phyloP scores from a whole-genome alignment of 495 filamentous ascomycete species.

The Tuber microsphaerosporum region DNA sequence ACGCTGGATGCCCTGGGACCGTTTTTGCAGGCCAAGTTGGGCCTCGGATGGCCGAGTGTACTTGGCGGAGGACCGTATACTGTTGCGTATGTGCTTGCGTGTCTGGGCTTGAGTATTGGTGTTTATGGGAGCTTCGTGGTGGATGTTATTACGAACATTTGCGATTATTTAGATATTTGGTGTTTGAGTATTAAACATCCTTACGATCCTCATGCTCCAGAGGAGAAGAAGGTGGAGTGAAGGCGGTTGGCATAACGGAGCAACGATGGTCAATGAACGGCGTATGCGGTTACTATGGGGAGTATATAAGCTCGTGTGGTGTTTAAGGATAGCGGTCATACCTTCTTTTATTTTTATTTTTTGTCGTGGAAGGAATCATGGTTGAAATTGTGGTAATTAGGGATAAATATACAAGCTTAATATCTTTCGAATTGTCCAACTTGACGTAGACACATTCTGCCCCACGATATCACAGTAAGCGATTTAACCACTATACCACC shows the following conservation, averaged over 20 bases:
- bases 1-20: constrained; percentile 74
- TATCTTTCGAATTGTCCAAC: not conserved
- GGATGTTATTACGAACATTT: constrained; percentile 93
- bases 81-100: constrained; percentile 76
- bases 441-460: not conserved
- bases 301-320: not conserved
- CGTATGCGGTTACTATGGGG: not conserved
- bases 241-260: not conserved
- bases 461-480: not conserved
- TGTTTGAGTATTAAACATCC: constrained; percentile 89
- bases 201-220: constrained; percentile 10
- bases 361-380: not conserved
- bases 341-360: not conserved
- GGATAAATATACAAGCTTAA: too few species aligned
- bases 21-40: constrained; percentile 51
- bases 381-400: not conserved
- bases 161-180: constrained; percentile 96
- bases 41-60: constrained; percentile 70
- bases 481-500: not conserved
- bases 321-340: not conserved
- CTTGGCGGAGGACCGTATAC: constrained; percentile 70
- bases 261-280: not conserved
- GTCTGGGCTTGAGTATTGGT: constrained; percentile 70
- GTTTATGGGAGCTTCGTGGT: constrained; percentile 93
- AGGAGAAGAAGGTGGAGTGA: constrained; percentile 24